Base-by-base conservation (phyloP, 108 stramenopile genomes). In the Nitzschia sp. region DNA sequence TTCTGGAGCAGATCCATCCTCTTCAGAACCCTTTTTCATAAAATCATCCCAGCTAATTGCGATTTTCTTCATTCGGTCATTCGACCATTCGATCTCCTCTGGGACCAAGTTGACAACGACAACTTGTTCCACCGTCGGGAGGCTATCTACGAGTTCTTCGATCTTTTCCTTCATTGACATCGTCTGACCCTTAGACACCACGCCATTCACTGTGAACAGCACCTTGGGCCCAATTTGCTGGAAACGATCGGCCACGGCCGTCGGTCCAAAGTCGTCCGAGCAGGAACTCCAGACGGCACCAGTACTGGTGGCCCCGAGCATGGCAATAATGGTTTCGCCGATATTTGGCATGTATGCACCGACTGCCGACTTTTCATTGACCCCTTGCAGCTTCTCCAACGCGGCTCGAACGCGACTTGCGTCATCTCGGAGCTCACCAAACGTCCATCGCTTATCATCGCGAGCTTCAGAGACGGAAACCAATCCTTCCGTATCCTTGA, bases 201-300 rank as follows among this genome's bases (percentile, higher is more conserved):
- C 65, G 1, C 71, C 77, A 59, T 72, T 63, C 30, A 29, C 32
- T n/a, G 54, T 56, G 46, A 78, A 72, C 1, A 78, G 45, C n/a
- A 66, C 71, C 66, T 78, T 78, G 35, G 77, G 77, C 3, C 8
- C 58, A 54, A 72, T 47, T 67, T 78, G 77, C 11, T 31, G 27
- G 34, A 78, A 72, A 21, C 77, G 77, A 62, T 78, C 77, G 11
- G 65, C 71, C 2, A 78, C 77, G 31, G 77, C 71, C 23, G 30
- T 64, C 49, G 66, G 58, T 32, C 77, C 77, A 49, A 78, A 78
- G 58, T 78, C 77, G 21, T 49, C 53, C 3, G 71, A 72, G 23
- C 71, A 72, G 4, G 77, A 78, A 45, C 71, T 59, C 77, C 77
- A 78, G 6, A 54, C 42, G 9, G 71, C 71, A 32, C 77, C 77